Base-by-base conservation (phyloP, 768 basidiomycete genomes). In the Phlebiopsis gigantea region DNA sequence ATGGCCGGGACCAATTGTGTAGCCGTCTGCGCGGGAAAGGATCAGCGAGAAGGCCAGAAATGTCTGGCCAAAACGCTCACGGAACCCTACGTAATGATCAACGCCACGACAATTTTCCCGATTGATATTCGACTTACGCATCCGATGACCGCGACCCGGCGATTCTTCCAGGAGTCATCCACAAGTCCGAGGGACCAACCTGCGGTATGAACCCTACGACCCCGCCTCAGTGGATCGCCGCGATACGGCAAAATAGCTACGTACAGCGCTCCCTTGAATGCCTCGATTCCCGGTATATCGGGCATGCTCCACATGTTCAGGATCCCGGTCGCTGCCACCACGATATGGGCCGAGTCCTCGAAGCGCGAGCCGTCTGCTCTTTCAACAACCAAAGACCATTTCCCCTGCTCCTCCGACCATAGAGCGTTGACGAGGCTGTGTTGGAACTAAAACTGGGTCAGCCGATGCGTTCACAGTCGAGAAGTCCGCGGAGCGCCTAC, bases 221-320 rank as follows among this genome's bases (percentile, higher is more conserved):
- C 24, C 29, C 21, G 24, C n/a, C 4, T 17, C 22, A 25, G 24
- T 34, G n/a, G 24, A 34, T 8, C 21, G 50, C 9, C 49, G 49
- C 47, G 29, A 52, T 5, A 22, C 15, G n/a, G 34, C 21, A 12
- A 39, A 39, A 24, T 10, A 10, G 24, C 14, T 28, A 19, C 53
- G 8, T 31, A 31, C n/a, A 74, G 61, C 9, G 54, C 54, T 1
- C 75, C 73, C 46, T 68, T 64, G 61, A 68, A 76, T 19, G 67
- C 61, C 1, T 67, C 31, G 14, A 75, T 61, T 1, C 75, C 75
- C 5, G 63, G 53, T 24, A 75, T 73, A 30, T 71, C 66, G 2
- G 75, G 73, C 73, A 72, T 73, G 51, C 64, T 65, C 75, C 75
- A 76, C 5, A 64, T 60, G 54, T 74, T 75, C 25, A 75, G 61